Conservation (phyloP, 805 yeast genomes). For the Candida pseudoglaebosa region DNA sequence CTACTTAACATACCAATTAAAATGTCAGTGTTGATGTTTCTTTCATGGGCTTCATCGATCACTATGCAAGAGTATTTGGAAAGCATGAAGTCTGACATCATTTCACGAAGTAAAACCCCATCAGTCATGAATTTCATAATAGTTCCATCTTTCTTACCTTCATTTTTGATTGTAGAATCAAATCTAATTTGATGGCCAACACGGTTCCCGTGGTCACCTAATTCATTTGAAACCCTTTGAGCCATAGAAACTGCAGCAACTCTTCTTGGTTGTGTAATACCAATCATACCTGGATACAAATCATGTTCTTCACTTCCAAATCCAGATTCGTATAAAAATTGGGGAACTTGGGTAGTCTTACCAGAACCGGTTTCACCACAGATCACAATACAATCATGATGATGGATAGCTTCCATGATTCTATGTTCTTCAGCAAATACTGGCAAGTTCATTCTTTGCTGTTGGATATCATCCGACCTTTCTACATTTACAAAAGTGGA, state of each 20-base stretch:
- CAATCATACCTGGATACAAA: slow-evolving; percentile 81
- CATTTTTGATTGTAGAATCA: slow-evolving; percentile 59
- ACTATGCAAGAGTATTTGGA: slow-evolving; percentile 80
- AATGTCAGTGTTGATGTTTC: slow-evolving; percentile 94
- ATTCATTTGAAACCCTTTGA: slow-evolving; percentile 67
- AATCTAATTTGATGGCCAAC: slow-evolving; percentile 85
- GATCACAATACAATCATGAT: slow-evolving; percentile 82
- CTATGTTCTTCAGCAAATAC: slow-evolving; percentile 87
- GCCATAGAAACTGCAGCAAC: slow-evolving; percentile 95
- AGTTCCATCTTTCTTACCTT: slow-evolving; percentile 47
- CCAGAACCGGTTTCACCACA: slow-evolving; percentile 99
- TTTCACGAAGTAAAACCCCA: slow-evolving; percentile 88
- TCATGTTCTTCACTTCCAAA: slow-evolving; percentile 65
- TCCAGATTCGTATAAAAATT: slow-evolving; percentile 89
- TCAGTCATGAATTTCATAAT: slow-evolving; percentile 88
- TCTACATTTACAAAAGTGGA: slow-evolving; percentile 66
- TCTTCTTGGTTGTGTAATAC: slow-evolving; percentile 92
- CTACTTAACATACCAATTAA: slow-evolving; percentile 92
- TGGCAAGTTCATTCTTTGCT: slow-evolving; percentile 69
- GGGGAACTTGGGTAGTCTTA: slow-evolving; percentile 97
- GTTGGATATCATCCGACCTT: slow-evolving; percentile 64
- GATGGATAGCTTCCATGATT: slow-evolving; percentile 93
- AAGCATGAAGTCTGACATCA: slow-evolving; percentile 82
- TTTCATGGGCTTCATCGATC: slow-evolving; percentile 97
- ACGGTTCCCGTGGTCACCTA: slow-evolving; percentile 64